phyloP scores from a whole-genome alignment of 768 basidiomycete genomes.

The Leccinum incarnatum region DNA sequence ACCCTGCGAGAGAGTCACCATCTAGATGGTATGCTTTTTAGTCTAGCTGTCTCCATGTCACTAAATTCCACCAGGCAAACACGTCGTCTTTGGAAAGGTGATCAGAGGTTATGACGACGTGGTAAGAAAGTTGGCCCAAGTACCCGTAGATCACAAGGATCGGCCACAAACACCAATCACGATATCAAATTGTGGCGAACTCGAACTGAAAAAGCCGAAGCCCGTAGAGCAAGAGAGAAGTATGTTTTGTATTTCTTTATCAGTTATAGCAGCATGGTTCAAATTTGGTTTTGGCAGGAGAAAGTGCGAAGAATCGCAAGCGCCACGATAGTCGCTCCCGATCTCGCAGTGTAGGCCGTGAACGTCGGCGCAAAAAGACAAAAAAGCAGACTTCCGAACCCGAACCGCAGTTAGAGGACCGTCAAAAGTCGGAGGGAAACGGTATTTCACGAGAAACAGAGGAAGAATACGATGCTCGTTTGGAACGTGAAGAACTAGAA shows the following conservation, averaged over 20 bases:
- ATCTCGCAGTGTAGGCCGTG: constrained; percentile 30
- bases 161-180: constrained; percentile 64
- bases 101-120: constrained; percentile 62
- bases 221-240: constrained; percentile 12
- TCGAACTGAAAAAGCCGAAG: constrained; percentile 55
- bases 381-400: constrained; percentile 14
- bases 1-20: constrained; percentile 76
- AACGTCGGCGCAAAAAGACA: constrained; percentile 28
- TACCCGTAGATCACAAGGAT: constrained; percentile 74
- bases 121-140: constrained; percentile 53
- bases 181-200: constrained; percentile 80
- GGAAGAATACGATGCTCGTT: constrained; percentile 67
- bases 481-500: constrained; percentile 67
- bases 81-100: constrained; percentile 55
- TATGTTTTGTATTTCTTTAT: constrained; percentile 1
- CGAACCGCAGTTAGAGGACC: constrained; percentile 10
- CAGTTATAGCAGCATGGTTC: neutral
- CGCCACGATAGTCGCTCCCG: constrained; percentile 23
- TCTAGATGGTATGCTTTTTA: constrained; percentile 52
- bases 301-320: constrained; percentile 15
- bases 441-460: constrained; percentile 50
- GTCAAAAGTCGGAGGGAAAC: constrained; percentile 1
- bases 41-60: neutral
- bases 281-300: constrained; percentile 3
- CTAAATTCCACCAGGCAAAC: constrained; percentile 44